Evolutionary conservation across 2,329 filamentous ascomycete species (phyloP).

Genomic region (Rhynchosporium agropyri): DNA sequence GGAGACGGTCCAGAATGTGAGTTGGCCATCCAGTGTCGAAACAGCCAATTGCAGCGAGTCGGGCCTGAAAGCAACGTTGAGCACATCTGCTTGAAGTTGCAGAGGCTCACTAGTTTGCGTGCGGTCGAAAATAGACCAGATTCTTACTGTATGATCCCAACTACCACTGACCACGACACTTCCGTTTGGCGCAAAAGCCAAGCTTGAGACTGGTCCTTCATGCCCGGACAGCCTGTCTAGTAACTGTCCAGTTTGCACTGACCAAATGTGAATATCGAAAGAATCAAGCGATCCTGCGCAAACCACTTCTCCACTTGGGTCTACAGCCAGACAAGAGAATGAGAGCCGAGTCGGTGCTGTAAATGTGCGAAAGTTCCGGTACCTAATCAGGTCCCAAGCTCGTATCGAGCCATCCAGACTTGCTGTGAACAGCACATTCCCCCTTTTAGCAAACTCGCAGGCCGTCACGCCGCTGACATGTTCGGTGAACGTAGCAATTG

Average conservation of each 20-base stretch:
- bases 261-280: constrained; percentile 98
- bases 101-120: constrained; percentile 95
- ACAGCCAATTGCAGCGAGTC: constrained; percentile 91
- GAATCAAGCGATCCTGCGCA: constrained; percentile 94
- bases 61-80: constrained; percentile 83
- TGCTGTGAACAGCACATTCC: constrained; percentile 93
- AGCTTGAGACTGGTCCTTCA: constrained; percentile 86
- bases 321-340: constrained; percentile 94
- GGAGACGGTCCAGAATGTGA: constrained; percentile 92
- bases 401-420: constrained; percentile 92
- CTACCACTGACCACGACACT: constrained; percentile 84
- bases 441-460: constrained; percentile 92
- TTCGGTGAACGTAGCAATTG: constrained; percentile 96
- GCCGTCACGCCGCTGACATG: constrained; percentile 93
- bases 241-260: constrained; percentile 93
- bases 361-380: constrained; percentile 96
- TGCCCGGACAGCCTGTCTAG: constrained; percentile 90
- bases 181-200: constrained; percentile 88
- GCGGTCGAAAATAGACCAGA: constrained; percentile 94
- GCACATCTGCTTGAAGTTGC: constrained; percentile 87
- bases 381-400: constrained; percentile 95
- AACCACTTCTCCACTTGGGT: constrained; percentile 94
- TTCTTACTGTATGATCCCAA: constrained; percentile 93
- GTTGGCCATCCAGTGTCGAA: constrained; percentile 88
- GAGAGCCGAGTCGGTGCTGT: constrained; percentile 89